Evolutionary conservation across 2,329 filamentous ascomycete genomes (phyloP).

Genomic region (Diaporthe humulicola): DNA sequence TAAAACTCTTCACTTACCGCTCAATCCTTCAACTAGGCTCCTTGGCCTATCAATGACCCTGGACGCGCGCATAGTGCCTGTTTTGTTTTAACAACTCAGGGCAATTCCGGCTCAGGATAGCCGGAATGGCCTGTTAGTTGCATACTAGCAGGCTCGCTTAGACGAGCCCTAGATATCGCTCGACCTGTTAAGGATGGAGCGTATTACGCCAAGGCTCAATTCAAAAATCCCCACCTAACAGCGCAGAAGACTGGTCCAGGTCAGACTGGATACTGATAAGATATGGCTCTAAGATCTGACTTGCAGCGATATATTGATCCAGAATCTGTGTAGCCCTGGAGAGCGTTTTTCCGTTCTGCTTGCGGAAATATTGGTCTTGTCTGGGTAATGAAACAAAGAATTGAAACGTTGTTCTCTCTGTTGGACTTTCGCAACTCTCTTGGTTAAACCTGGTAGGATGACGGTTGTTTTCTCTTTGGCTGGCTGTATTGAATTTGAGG

Average conservation of each 20-base stretch:
- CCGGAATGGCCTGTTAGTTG: background rate
- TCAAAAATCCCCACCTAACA: background rate
- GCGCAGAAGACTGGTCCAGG: background rate
- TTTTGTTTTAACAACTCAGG: background rate
- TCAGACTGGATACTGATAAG: background rate
- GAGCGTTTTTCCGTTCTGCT: background rate
- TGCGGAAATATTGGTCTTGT: background rate
- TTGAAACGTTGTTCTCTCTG: too few species aligned
- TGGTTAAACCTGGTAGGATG: too few species aligned
- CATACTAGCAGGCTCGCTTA: background rate
- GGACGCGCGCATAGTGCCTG: background rate
- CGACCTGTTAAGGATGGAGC: background rate
- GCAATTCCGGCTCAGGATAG: background rate
- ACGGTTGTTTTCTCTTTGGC: too few species aligned
- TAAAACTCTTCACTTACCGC: background rate
- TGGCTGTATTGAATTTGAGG: too few species aligned
- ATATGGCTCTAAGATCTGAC: background rate
- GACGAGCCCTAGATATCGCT: background rate
- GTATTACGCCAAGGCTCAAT: slow-evolving; percentile 1
- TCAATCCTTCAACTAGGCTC: background rate
- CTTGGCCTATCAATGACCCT: background rate
- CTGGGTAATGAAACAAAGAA: too few species aligned
- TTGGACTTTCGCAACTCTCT: too few species aligned
- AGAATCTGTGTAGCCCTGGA: background rate
- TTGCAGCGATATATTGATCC: background rate